A percentile compares a stretch with the other conserved stretches of the same genome.
Evolutionary conservation across 2,329 filamentous ascomycete species (phyloP).

Genomic region (Fusarium xyrophilum): DNA sequence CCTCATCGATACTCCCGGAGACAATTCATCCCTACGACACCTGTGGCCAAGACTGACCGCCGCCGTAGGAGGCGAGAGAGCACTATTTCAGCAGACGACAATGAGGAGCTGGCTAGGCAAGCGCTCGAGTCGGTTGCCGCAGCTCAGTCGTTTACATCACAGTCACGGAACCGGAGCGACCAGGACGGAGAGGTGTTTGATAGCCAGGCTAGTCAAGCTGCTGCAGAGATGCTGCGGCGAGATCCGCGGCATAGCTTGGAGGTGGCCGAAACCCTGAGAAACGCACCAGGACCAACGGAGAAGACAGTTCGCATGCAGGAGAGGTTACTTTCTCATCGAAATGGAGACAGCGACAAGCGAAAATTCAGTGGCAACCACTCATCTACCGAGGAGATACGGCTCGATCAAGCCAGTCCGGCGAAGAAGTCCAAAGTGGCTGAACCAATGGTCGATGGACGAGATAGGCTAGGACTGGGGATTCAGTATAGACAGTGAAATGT

Average conservation of each 20-base stretch:
- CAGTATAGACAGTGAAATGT: constrained; percentile 50
- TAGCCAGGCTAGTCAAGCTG: constrained; percentile 79
- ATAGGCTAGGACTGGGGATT: constrained; percentile 60
- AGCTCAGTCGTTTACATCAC: constrained; percentile 45
- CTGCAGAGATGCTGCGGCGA: constrained; percentile 75
- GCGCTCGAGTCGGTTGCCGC: constrained; percentile 62
- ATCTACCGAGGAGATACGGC: constrained; percentile 43
- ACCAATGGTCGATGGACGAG: constrained; percentile 47
- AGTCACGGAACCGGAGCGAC: constrained; percentile 36
- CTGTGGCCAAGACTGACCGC: constrained; percentile 51
- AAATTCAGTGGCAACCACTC: constrained; percentile 53
- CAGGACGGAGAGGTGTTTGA: constrained; percentile 65
- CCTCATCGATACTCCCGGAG: constrained; percentile 54
- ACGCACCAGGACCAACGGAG: constrained; percentile 55
- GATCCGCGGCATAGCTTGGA: constrained; percentile 62
- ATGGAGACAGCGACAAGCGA: constrained; percentile 57
- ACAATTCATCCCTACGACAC: constrained; percentile 56
- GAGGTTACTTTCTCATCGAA: constrained; percentile 57
- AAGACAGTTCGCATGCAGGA: constrained; percentile 57
- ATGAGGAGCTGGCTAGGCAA: constrained; percentile 63
- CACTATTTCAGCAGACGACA: constrained; percentile 77
- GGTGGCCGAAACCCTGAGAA: constrained; percentile 53
- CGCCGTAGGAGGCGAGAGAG: constrained; percentile 79
- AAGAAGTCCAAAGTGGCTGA: constrained; percentile 59
- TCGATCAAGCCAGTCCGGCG: constrained; percentile 53